Percentiles rank a stretch among this genome's conserved stretches.
Evolutionary conservation across 1,284 basidiomycete species (phyloP).

Genomic region (Microbotryum lychnidis-dioicae): DNA sequence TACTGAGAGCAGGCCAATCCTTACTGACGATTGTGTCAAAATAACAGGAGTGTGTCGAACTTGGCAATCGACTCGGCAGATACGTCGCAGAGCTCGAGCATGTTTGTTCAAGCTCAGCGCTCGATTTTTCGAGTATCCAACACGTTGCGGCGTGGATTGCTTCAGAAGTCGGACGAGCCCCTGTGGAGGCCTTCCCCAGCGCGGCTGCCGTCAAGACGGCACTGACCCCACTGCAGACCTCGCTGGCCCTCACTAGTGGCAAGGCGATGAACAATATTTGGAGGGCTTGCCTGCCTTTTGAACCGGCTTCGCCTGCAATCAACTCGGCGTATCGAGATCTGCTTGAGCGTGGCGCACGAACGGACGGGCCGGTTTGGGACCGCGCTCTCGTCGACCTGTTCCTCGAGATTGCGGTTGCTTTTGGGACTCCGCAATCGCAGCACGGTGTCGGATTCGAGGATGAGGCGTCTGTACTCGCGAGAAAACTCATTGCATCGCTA

Average conservation of each 20-base stretch:
- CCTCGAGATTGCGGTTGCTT: conserved; percentile 23
- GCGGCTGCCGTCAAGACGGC: conserved; percentile 14
- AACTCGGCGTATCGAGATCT: conserved; percentile 14
- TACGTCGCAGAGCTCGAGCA: conserved; percentile 35
- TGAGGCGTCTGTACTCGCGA: conserved; percentile 9
- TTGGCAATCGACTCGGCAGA: no score
- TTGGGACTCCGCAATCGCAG: conserved; percentile 20
- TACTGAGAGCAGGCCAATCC: no score
- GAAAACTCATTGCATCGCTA: conserved; percentile 2
- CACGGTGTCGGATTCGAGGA: conserved; percentile 1
- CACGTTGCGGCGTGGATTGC: conserved; percentile 41
- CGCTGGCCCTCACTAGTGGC: conserved; percentile 40
- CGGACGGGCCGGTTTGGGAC: conserved; percentile 19
- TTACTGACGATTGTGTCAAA: no score
- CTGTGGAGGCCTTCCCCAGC: conserved; percentile 9
- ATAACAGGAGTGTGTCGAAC: no score
- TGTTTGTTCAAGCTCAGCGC: conserved; percentile 33
- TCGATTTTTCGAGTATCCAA: conserved; percentile 45
- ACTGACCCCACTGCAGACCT: conserved; percentile 34
- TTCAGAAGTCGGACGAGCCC: conserved; percentile 34
- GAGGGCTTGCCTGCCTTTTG: conserved; percentile 37
- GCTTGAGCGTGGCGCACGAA: conserved; percentile 1
- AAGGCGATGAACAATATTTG: conserved; percentile 44
- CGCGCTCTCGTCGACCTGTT: conserved; percentile 19
- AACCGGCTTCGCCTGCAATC: conserved; percentile 3